phyloP scores from a whole-genome alignment of 306 rosid species.

The Carpinus viminea region DNA sequence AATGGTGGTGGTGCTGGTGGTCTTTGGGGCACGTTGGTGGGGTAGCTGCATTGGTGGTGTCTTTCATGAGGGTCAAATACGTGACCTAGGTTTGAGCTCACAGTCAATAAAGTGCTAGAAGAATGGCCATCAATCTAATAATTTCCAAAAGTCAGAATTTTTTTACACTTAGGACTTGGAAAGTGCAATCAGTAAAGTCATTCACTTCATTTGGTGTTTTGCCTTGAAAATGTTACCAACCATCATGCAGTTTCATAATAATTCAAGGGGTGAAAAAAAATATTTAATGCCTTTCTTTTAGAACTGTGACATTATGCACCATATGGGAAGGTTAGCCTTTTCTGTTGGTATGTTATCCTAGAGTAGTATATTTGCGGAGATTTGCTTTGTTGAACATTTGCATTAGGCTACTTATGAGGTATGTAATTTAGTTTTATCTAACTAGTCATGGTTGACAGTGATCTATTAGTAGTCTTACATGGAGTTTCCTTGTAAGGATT shows the following conservation, averaged over 20 bases:
- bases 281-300: not conserved
- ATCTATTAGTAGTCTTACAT: not conserved
- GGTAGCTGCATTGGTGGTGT: conserved; percentile 60
- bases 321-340: not conserved
- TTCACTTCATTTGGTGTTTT: conserved; percentile 17
- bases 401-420: not conserved
- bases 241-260: conserved; percentile 1
- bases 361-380: not conserved
- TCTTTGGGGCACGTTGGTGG: conserved; percentile 79
- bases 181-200: conserved; percentile 12
- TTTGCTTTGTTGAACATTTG: not conserved
- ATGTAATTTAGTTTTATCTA: not conserved
- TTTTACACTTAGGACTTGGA: conserved; percentile 24
- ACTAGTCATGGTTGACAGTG: not conserved
- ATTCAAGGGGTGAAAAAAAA: not conserved
- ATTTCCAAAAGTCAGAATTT: conserved; percentile 14
- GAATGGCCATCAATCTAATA: conserved; percentile 24
- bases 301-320: not conserved
- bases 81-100: conserved; percentile 57
- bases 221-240: conserved; percentile 6
- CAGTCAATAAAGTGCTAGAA: conserved; percentile 31
- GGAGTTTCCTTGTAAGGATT: not conserved
- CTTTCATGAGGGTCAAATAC: conserved; percentile 54
- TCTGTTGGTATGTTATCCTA: not conserved
- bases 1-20: conserved; percentile 74